Percentiles rank a stretch among this genome's conserved stretches.
Evolutionary conservation across 352 stramenopile species (phyloP).

Genomic region (Phytophthora pistaciae): DNA sequence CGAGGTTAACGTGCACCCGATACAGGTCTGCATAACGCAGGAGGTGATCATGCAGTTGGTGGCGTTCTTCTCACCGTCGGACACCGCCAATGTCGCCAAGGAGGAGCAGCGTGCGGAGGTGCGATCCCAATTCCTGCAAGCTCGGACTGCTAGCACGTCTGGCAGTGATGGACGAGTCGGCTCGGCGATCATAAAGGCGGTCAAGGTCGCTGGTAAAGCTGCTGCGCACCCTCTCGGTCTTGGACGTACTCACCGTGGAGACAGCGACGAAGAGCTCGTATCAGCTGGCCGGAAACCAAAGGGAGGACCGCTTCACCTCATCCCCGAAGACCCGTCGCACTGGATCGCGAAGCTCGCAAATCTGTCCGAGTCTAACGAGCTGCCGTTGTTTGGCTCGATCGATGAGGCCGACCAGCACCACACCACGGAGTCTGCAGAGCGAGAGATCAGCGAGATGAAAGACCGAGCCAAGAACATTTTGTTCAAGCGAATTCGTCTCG

Average conservation of each 20-base stretch:
- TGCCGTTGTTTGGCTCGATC: conserved; percentile 24
- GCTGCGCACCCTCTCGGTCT: conserved; percentile 58
- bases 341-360: conserved; percentile 49
- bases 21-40: conserved; percentile 88
- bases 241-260: conserved; percentile 38
- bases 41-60: conserved; percentile 80
- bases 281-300: conserved; percentile 21
- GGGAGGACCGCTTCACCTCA: conserved; percentile 28
- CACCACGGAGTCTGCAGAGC: conserved; percentile 14
- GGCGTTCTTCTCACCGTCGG: conserved; percentile 57
- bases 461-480: conserved; percentile 61
- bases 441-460: conserved; percentile 50
- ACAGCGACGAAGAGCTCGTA: conserved; percentile 30
- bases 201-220: conserved; percentile 70
- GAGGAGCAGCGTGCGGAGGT: conserved; percentile 69
- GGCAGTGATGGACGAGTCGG: conserved; percentile 48
- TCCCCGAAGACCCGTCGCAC: conserved; percentile 54
- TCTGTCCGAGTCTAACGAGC: conserved; percentile 34
- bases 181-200: conserved; percentile 65
- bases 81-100: conserved; percentile 37
- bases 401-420: conserved; percentile 19
- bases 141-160: conserved; percentile 24
- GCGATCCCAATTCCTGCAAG: conserved; percentile 69
- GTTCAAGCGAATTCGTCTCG: conserved; percentile 86
- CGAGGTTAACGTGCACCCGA: conserved; percentile 85